Evolutionary conservation across 1,139 yeast species (phyloP).

Genomic region (Kodamaea arcana): DNA sequence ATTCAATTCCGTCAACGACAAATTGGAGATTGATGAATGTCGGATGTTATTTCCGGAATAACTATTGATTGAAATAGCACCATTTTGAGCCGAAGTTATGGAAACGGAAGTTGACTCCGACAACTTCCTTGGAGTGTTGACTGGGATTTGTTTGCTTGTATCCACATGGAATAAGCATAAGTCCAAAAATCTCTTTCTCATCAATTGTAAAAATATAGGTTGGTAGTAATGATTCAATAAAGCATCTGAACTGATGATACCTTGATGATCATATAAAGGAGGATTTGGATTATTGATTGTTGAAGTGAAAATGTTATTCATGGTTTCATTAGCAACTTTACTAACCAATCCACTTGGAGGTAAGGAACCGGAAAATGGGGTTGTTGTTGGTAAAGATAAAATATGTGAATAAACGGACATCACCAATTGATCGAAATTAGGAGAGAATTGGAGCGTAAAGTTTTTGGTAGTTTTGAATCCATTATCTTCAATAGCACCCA

Average conservation of each 20-base stretch:
- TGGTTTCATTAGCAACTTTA: conserved; percentile 42
- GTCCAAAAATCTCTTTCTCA: conserved; percentile 40
- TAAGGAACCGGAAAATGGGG: conserved; percentile 40
- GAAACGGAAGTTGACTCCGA: conserved; percentile 28
- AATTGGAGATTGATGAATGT: conserved; percentile 40
- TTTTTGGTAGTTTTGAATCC: conserved; percentile 21
- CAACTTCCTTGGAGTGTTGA: conserved; percentile 11
- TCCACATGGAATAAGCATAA: conserved; percentile 27
- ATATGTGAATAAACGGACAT: conserved; percentile 33
- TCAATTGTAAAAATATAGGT: conserved; percentile 41
- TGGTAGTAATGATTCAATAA: conserved; percentile 32
- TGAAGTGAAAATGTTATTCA: conserved; percentile 23
- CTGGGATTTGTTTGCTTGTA: conserved; percentile 3
- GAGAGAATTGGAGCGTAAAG: conserved; percentile 35
- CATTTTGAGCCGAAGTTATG: conserved; percentile 13
- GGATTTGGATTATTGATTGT: conserved; percentile 13
- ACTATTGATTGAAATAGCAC: conserved; percentile 12
- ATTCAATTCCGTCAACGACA: conserved; percentile 41
- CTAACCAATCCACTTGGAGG: conserved; percentile 47
- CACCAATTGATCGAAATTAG: conserved; percentile 36
- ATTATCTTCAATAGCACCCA: conserved; percentile 9
- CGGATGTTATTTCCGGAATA: conserved; percentile 13
- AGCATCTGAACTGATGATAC: conserved; percentile 30
- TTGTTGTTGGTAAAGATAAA: conserved; percentile 42
- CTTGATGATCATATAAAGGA: conserved; percentile 32